A percentile compares a stretch with the other conserved stretches of the same genome.
Conservation (phyloP, 768 basidiomycete species). For the Boletus huronensis region DNA sequence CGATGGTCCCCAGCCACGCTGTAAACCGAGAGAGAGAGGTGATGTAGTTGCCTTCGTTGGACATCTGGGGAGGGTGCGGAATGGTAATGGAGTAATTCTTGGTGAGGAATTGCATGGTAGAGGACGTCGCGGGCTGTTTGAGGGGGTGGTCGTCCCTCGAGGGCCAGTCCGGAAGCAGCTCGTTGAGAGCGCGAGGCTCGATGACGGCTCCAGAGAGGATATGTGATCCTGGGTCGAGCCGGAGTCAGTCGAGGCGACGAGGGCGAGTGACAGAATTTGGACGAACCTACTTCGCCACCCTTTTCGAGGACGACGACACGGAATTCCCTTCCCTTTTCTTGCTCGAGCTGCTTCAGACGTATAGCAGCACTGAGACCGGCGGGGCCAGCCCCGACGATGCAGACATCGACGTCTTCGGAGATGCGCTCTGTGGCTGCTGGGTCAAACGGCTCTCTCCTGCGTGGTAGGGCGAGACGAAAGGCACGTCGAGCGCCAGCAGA, state of each 20-base stretch:
- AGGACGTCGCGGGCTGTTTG: slow-evolving; percentile 71
- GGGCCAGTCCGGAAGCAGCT: slow-evolving; percentile 85
- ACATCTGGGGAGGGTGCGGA: slow-evolving; percentile 97
- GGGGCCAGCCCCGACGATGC: slow-evolving; percentile 94
- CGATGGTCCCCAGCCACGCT: slow-evolving; percentile 83
- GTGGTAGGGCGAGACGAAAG: slow-evolving; percentile 14
- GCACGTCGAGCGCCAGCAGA: slow-evolving; percentile 7
- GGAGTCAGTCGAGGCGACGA: neutral
- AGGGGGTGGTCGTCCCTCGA: slow-evolving; percentile 68
- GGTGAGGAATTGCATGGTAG: slow-evolving; percentile 85
- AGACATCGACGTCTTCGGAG: slow-evolving; percentile 93
- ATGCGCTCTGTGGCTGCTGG: slow-evolving; percentile 68
- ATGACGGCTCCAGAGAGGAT: slow-evolving; percentile 95
- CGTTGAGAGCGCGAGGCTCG: slow-evolving; percentile 87
- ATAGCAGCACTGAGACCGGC: slow-evolving; percentile 97
- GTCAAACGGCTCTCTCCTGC: slow-evolving; percentile 42
- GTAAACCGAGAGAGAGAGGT: slow-evolving; percentile 85
- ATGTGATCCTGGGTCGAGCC: slow-evolving; percentile 65
- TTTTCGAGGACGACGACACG: slow-evolving; percentile 96
- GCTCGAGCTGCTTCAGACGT: slow-evolving; percentile 77
- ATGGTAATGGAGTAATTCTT: slow-evolving; percentile 65
- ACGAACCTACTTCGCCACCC: slow-evolving; percentile 85
- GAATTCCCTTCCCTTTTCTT: slow-evolving; percentile 57
- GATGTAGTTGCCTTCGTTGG: slow-evolving; percentile 91
- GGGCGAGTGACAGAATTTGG: neutral